Base-by-base conservation (phyloP, 2,329 filamentous ascomycete species). In the Paraconiothyrium brasiliense region DNA sequence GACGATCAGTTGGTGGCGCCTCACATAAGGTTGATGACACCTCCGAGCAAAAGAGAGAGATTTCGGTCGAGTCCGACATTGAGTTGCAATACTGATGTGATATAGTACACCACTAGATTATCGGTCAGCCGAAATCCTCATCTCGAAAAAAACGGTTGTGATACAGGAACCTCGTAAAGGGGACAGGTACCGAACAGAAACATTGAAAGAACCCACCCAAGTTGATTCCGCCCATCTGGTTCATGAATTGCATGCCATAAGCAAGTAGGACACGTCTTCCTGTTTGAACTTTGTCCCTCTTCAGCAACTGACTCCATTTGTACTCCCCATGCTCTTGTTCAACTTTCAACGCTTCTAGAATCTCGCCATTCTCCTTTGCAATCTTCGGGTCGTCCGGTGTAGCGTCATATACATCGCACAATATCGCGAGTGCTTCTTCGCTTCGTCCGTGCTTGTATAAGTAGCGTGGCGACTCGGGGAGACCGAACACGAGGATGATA, bases 341-440 rank as follows among this genome's bases (percentile, higher is more conserved):
- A 1, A 80, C 49, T 35, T 70, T 72, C 6, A 81, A 51, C 0
- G 77, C 76, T 35, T 77, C 73, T 0, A 81, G 66, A 10, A 80
- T 78, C 9, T 79, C 69, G 10, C 54, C 49, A 35, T 90, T 87
- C 10, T 83, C 70, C 58, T 84, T 81, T 2, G 72, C 75, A 71
- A 88, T 87, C 87, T 84, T 39, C 78, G 77, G 77, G 63, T 85
- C 83, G 43, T 87, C 82, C 82, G 67, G 66, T 48, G 86, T 72
- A 14, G 71, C 72, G 22, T 81, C 82, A 54, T 77, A 79, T 4
- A 86, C 80, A 6, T 82, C 83, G 22, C 83, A 83, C 24, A 86
- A 78, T 14, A 85, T 83, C 68, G 64, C 47, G 77, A 80, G 78
- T 27, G 84, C 84, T 65, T 86, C 84, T 44, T 84, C 76, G 34